Evolutionary conservation across 2,329 filamentous ascomycete species (phyloP).

Genomic region (Cryphonectria nitschkei): DNA sequence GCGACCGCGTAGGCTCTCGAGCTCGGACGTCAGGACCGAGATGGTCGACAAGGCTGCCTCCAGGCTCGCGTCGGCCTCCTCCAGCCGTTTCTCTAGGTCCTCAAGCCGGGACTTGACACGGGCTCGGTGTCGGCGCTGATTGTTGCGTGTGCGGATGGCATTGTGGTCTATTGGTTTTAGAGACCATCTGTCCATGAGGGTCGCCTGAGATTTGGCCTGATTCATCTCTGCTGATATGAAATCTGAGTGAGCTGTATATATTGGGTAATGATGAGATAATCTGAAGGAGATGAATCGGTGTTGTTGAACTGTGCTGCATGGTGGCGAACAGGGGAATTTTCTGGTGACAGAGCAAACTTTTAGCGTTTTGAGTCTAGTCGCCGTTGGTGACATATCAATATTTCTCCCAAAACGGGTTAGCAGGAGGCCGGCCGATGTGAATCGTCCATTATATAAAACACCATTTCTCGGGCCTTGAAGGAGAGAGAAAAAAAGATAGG

Average conservation of each 20-base stretch:
- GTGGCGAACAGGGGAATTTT: conserved; percentile 21
- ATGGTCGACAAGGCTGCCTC: conserved; percentile 32
- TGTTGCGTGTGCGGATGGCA: conserved; percentile 49
- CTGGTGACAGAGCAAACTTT: conserved; percentile 32
- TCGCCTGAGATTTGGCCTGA: neutral
- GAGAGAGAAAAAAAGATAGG: neutral
- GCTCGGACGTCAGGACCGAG: conserved; percentile 17
- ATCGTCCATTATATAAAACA: neutral
- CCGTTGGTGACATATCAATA: conserved; percentile 19
- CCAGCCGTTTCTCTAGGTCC: conserved; percentile 41
- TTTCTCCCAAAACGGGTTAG: conserved; percentile 12
- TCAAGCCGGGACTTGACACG: conserved; percentile 45
- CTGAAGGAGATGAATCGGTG: conserved; percentile 7
- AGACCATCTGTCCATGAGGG: conserved; percentile 35
- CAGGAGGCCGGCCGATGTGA: neutral
- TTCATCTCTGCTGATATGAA: neutral
- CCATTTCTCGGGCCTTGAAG: neutral
- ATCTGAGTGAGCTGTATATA: neutral
- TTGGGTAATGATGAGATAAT: neutral
- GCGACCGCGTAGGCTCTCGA: conserved; percentile 13
- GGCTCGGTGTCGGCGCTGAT: conserved; percentile 55
- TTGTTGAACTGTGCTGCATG: conserved; percentile 6
- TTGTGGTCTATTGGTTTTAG: conserved; percentile 38
- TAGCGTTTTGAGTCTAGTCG: conserved; percentile 27
- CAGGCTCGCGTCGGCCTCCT: conserved; percentile 30